Evolutionary conservation across 202 grass and related monocot genomes (phyloP), one percentile per base, ranked within the genome.

Genomic region (Musa balbisiana): DNA sequence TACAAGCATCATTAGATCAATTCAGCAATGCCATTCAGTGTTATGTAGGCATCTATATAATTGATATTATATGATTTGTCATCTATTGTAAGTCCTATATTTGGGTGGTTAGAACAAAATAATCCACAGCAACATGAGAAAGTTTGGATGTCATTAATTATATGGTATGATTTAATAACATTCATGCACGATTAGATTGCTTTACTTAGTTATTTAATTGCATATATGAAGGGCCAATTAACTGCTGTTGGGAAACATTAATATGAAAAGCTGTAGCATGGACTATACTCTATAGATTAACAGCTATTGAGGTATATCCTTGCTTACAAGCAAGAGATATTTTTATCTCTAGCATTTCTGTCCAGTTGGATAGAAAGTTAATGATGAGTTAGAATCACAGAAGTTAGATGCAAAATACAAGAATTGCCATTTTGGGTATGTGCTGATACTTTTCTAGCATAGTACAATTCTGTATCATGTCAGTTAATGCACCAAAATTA

Each of bases 1-100:
- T 94, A 89, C 11, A 49, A 33, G 60, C 54, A 17, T 67, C 13
- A 55, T 16, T 73, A 73, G 62, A 65, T 64, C 11, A 52, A 6
- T 54, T 72, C 49, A 79, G 33, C 6, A 13, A 1, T 23, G 16
- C 15, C 23, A 52, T 67, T 78, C 14, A 51, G 8, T 76, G 51
- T 76, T 76, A 29, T n/a, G 1, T 63, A 2, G 21, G 55, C 11
- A 76, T 21, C n/a, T 63, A 49, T 51, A 56, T 62, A 76, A 22
- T 63, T 21, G 27, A 74, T 55, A 21, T 16, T 12, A 53, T 11
- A 72, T 49, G 52, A 11, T 71, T 52, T 22, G 69, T 23, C 63
- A 65, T 65, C 16, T n/a, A 3, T 9, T 4, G 16, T 21, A 60
- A 17, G 6, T 60, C 56, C 56, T 60, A 60, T n/a, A 20, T n/a